Percentiles rank a stretch among this genome's conserved stretches.
phyloP scores from a whole-genome alignment of 305 asterid genomes.

The Striga hermonthica region DNA sequence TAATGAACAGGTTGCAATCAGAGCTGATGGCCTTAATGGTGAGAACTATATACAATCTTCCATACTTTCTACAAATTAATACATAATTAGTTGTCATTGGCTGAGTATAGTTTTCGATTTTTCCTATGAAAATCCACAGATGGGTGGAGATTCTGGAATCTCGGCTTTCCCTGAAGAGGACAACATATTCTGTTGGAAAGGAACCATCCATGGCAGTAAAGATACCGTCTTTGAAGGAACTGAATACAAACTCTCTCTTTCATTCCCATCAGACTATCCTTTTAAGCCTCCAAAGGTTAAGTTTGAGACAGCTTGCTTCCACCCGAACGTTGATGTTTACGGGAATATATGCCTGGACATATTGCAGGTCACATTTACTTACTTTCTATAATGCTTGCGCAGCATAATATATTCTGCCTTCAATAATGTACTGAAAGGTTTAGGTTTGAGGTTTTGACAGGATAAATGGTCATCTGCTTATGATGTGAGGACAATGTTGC shows the following conservation, averaged over 20 bases:
- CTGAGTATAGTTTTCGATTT: background rate
- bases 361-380: constrained; percentile 55
- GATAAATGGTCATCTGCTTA: constrained; percentile 97
- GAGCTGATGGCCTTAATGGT: constrained; percentile 98
- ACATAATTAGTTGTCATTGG: background rate
- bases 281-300: constrained; percentile 89
- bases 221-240: constrained; percentile 96
- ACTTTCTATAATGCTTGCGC: background rate
- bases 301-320: constrained; percentile 90
- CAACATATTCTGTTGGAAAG: constrained; percentile 93
- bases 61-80: background rate
- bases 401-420: background rate
- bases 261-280: constrained; percentile 80
- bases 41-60: constrained; percentile 28
- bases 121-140: constrained; percentile 34
- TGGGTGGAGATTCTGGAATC: constrained; percentile 84
- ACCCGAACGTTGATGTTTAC: constrained; percentile 75
- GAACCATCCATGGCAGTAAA: constrained; percentile 80
- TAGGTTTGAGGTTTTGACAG: constrained; percentile 27
- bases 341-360: constrained; percentile 95
- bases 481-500: constrained; percentile 87
- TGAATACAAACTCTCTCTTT: constrained; percentile 72
- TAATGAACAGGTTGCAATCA: constrained; percentile 70
- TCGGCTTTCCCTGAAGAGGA: constrained; percentile 97
- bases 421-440: background rate